A percentile compares a stretch with the other conserved stretches of the same genome.
These are phyloP conservation scores for Gracilaria caudata DNA, from an alignment of 23 red algal species.

Conservation along the genomic window DNA sequence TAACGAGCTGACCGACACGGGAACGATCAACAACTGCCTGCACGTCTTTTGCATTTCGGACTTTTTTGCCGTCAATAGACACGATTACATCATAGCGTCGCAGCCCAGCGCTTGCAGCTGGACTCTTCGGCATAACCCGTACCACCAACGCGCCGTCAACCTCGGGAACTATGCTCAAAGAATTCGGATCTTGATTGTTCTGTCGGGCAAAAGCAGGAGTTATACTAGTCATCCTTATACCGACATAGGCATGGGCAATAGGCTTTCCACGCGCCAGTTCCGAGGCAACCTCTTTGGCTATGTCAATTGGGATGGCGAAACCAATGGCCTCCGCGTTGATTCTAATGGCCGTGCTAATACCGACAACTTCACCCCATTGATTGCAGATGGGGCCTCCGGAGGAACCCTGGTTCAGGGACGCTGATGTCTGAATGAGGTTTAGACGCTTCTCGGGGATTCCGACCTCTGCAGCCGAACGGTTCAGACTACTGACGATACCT, in stretches of 20 bases:
- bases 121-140: conserved; percentile 89
- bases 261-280: conserved; percentile 88
- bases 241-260: conserved; percentile 93
- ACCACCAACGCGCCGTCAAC: conserved; percentile 93
- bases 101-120: conserved; percentile 89
- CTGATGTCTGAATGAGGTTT: conserved; percentile 98
- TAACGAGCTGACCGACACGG: conserved; percentile 86
- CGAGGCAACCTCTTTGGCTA: conserved; percentile 81
- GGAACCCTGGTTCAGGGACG: conserved; percentile 92
- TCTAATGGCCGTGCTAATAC: conserved; percentile 93
- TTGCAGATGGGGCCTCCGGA: conserved; percentile 95
- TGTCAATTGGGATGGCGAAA: conserved; percentile 98
- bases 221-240: conserved; percentile 88
- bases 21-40: conserved; percentile 82
- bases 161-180: conserved; percentile 90
- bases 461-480: conserved; percentile 91
- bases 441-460: conserved; percentile 99
- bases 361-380: conserved; percentile 98
- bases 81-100: conserved; percentile 96
- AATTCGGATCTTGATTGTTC: conserved; percentile 97
- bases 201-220: conserved; percentile 86
- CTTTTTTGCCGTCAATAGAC: conserved; percentile 81
- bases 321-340: conserved; percentile 98
- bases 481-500: conserved; percentile 92
- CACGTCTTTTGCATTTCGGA: conserved; percentile 85